Conservation (phyloP, 139 green algal genomes). For the Klebsormidium nitens region DNA sequence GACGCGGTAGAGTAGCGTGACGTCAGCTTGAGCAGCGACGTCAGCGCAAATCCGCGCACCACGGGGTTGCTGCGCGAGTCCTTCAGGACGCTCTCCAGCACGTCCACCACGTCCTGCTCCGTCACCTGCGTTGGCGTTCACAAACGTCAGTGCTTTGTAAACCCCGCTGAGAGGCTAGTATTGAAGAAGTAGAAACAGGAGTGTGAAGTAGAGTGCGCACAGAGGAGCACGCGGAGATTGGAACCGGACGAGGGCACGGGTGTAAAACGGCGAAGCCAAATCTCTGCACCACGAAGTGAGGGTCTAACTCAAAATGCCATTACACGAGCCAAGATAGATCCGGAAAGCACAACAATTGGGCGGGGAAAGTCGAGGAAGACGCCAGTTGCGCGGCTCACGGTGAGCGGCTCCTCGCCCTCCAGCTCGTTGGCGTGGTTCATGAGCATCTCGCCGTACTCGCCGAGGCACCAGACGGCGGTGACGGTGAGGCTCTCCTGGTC, state of each 20-base stretch:
- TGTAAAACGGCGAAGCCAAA: too few relatives aligned
- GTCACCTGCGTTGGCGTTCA: constrained; percentile 36
- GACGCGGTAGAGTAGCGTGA: constrained; percentile 49
- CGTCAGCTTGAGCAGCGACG: constrained; percentile 78
- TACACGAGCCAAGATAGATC: too few relatives aligned
- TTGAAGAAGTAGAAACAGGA: too few relatives aligned
- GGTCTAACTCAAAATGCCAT: too few relatives aligned
- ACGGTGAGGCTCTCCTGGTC: constrained; percentile 50
- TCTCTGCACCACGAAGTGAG: too few relatives aligned
- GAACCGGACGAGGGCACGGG: too few relatives aligned
- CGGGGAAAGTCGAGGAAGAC: background rate
- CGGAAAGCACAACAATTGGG: background rate
- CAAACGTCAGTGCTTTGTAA: too few relatives aligned
- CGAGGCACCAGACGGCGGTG: constrained; percentile 73
- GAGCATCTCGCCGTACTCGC: constrained; percentile 90
- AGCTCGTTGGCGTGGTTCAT: constrained; percentile 51
- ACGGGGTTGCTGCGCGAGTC: constrained; percentile 1
- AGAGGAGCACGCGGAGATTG: too few relatives aligned
- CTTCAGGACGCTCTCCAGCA: constrained; percentile 52
- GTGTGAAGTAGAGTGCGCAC: too few relatives aligned
- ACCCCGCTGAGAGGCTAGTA: too few relatives aligned
- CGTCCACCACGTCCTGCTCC: constrained; percentile 54
- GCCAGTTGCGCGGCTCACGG: background rate
- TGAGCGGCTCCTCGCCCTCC: constrained; percentile 57
- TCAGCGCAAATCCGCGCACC: constrained; percentile 63